These are phyloP conservation scores for Iodosphaeria phyllophila DNA, from an alignment of 2,329 filamentous ascomycete species.

Conservation along the genomic window DNA sequence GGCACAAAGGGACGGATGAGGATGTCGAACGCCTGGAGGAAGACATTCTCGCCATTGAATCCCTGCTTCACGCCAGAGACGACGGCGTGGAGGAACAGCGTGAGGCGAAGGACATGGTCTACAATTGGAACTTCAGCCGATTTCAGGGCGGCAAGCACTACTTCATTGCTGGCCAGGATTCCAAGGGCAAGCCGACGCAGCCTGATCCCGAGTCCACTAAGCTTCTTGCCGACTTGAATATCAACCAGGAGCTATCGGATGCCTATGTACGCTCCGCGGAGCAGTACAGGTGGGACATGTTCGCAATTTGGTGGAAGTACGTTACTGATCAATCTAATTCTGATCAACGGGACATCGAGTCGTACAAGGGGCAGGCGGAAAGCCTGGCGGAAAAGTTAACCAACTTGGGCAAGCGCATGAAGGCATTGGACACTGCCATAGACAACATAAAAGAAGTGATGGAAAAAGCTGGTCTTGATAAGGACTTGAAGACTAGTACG, in stretches of 20 bases:
- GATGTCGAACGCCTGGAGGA: slow-evolving; percentile 8
- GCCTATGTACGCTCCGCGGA: slow-evolving; percentile 4
- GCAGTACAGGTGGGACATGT: slow-evolving; percentile 19
- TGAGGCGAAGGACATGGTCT: slow-evolving; percentile 12
- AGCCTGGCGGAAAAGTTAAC: slow-evolving; percentile 1
- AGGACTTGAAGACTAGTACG: slow-evolving; percentile 10
- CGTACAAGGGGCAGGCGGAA: slow-evolving; percentile 3
- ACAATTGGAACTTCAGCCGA: slow-evolving; percentile 13
- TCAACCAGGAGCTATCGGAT: slow-evolving; percentile 9
- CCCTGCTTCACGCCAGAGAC: slow-evolving; percentile 11
- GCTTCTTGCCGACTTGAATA: slow-evolving; percentile 9
- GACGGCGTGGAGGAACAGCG: slow-evolving; percentile 14
- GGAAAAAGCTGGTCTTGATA: slow-evolving; percentile 3
- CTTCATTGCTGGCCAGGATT: slow-evolving; percentile 8
- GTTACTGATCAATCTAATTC: slow-evolving; percentile 7
- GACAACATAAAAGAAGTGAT: slow-evolving; percentile 1
- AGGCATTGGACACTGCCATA: neutral
- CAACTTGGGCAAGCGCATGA: neutral
- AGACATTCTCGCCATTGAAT: slow-evolving; percentile 10
- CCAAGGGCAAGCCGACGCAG: slow-evolving; percentile 1
- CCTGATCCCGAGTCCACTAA: slow-evolving; percentile 4
- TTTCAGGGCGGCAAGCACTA: slow-evolving; percentile 10
- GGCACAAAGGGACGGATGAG: too few relatives aligned
- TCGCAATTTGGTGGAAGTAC: slow-evolving; percentile 22
- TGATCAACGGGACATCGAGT: slow-evolving; percentile 3